phyloP scores from a whole-genome alignment of 31 red algal genomes.

The Odonthalia washingtoniensis region DNA sequence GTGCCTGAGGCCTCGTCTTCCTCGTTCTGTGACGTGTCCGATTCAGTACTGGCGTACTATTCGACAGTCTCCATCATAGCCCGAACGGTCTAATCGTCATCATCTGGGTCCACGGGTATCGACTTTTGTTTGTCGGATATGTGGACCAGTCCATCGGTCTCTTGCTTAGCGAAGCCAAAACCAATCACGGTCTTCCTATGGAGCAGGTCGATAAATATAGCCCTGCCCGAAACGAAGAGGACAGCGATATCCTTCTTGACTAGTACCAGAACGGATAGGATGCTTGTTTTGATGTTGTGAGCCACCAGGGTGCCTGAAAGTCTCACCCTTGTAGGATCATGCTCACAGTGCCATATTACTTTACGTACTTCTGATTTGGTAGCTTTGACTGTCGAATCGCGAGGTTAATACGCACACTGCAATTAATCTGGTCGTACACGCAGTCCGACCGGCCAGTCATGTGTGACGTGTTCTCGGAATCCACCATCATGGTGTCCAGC shows the following conservation, averaged over 20 bases:
- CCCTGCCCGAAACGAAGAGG: neutral
- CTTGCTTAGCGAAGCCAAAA: slow-evolving; percentile 2
- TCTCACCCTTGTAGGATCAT: slow-evolving; percentile 7
- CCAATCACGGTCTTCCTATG: neutral
- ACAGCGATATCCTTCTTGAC: slow-evolving; percentile 26
- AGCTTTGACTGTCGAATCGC: slow-evolving; percentile 38
- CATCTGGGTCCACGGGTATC: slow-evolving; percentile 8
- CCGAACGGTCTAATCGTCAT: slow-evolving; percentile 16
- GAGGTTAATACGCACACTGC: slow-evolving; percentile 24
- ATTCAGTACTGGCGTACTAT: neutral
- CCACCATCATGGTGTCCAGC: slow-evolving; percentile 30
- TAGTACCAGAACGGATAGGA: slow-evolving; percentile 55
- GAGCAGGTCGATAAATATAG: slow-evolving; percentile 13
- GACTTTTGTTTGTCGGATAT: slow-evolving; percentile 6
- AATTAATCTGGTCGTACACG: neutral
- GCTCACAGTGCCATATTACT: slow-evolving; percentile 11
- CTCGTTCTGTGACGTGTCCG: neutral
- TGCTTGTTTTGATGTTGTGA: slow-evolving; percentile 32
- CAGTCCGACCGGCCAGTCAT: neutral
- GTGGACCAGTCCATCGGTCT: slow-evolving; percentile 39
- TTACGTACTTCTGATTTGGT: slow-evolving; percentile 4
- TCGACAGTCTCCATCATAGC: neutral
- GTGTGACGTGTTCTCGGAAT: slow-evolving; percentile 51
- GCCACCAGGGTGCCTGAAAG: slow-evolving; percentile 38
- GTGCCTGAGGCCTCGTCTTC: slow-evolving; percentile 21